Conservation (phyloP, 2,329 filamentous ascomycete species). For the Pestalotiopsis sp. region DNA sequence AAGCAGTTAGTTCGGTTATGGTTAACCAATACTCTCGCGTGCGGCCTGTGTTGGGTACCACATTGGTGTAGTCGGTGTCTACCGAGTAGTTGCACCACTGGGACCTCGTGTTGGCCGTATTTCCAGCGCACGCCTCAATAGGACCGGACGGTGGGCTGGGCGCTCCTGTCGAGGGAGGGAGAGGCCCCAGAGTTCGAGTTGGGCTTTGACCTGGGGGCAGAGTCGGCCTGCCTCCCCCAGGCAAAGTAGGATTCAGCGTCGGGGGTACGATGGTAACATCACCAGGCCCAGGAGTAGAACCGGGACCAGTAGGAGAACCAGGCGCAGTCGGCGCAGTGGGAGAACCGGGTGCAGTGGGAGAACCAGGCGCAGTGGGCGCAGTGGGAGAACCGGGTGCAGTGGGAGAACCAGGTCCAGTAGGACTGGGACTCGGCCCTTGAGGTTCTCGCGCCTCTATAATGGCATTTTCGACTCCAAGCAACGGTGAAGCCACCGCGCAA, state of each 20-base stretch:
- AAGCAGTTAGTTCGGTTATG: conserved; percentile 30
- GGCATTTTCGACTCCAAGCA: background rate
- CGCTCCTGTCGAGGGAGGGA: background rate
- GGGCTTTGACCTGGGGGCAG: background rate
- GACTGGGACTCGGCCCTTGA: background rate
- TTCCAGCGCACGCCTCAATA: conserved; percentile 15
- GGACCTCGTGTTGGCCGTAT: conserved; percentile 26
- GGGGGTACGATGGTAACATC: background rate
- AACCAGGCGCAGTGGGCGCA: too few species aligned
- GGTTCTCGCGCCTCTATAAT: background rate
- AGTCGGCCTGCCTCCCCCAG: background rate
- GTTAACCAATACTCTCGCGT: conserved; percentile 40
- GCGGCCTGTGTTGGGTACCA: conserved; percentile 38
- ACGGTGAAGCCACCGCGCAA: background rate
- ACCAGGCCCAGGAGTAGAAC: background rate
- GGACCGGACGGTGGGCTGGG: background rate
- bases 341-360: too few species aligned
- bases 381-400: too few species aligned
- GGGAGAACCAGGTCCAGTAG: background rate
- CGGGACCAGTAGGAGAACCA: background rate
- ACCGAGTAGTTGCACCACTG: conserved; percentile 42
- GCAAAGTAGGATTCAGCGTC: background rate
- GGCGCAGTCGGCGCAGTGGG: too few species aligned
- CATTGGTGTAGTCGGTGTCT: conserved; percentile 35
- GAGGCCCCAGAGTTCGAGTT: background rate